phyloP scores from a whole-genome alignment of 1,139 yeast species.

The Zygosaccharomyces sapae region DNA sequence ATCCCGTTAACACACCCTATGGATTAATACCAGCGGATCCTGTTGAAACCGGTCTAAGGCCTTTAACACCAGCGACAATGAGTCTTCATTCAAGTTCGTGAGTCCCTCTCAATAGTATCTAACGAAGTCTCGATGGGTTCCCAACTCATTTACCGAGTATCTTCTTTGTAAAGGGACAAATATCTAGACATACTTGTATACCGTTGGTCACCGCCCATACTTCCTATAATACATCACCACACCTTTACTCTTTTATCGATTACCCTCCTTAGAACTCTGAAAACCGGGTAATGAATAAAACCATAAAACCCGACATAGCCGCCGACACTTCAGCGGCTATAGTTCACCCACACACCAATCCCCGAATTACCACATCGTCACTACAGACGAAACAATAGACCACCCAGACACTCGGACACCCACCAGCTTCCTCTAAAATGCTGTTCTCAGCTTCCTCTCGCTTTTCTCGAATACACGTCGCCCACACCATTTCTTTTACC shows the following conservation, averaged over 20 bases:
- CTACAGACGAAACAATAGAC: no score
- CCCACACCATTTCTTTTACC: neutral
- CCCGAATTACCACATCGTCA: no score
- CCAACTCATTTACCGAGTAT: conserved; percentile 6
- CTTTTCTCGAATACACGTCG: neutral
- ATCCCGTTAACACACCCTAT: conserved; percentile 41
- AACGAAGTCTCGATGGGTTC: conserved; percentile 12
- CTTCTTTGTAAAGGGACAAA: no score
- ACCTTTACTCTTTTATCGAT: no score
- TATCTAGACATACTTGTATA: no score
- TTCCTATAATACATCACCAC: no score
- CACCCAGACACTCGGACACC: neutral
- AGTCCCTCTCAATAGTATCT: conserved; percentile 9
- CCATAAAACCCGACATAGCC: no score
- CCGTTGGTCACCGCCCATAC: no score
- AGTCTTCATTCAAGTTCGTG: conserved; percentile 2
- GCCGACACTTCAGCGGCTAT: conserved; percentile 40
- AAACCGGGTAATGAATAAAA: no score
- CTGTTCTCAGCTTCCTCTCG: conserved; percentile 3
- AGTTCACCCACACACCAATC: conserved; percentile 13
- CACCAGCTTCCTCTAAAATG: conserved; percentile 3
- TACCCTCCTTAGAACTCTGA: no score
- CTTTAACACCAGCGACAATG: conserved; percentile 12
- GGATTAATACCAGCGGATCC: conserved; percentile 46
- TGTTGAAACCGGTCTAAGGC: conserved; percentile 50